Base-by-base conservation (phyloP, 371 early-diverging fungal species). In the Parasitella parasitica region DNA sequence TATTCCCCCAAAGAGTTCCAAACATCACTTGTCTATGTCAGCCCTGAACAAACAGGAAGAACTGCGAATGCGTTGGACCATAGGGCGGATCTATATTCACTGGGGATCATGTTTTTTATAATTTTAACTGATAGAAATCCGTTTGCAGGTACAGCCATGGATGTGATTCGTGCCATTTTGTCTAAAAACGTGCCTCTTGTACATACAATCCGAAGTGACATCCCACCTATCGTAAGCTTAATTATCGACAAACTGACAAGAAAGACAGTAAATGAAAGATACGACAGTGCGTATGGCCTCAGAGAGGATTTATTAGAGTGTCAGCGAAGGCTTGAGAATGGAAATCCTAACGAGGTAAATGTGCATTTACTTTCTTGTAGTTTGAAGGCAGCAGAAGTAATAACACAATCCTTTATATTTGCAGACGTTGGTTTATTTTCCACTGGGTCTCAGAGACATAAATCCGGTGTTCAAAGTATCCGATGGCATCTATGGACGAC, bases 221-320 rank as follows among this genome's bases (percentile, higher is more conserved):
- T 85, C 26, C 85, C 85, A 13, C 75, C 78, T 0, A 61, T 82
- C 8, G 72, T 85, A 16, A 81, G 81, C 43, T 59, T 61, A 6
- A 82, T 85, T n/a, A 77, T 85, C 35, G 77, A 81, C 56, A 83
- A 82, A 69, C 67, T 85, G 63, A 85, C 85, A 0, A 70, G 76
- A 57, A 85, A 85, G 83, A 76, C 81, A 57, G 84, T 84, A 15
- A 80, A 80, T 54, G 80, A 78, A 53, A 68, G 86, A 35, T 85
- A 85, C 50, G 77, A 76, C 37, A 85, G 80, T 48, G 83, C 81
- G 3, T 80, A 77, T 53, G 86, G 86, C 0, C 63, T 85, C 49
- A 73, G 76, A 35, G 78, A 82, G 38, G 86, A 85, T 61, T 72
- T 85, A 9, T 51, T 80, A 9, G 77, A 73, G 24, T 85, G 84